These are phyloP conservation scores for Hymenoscyphus scutula DNA, from an alignment of 2,329 filamentous ascomycete genomes.

Conservation along the genomic window DNA sequence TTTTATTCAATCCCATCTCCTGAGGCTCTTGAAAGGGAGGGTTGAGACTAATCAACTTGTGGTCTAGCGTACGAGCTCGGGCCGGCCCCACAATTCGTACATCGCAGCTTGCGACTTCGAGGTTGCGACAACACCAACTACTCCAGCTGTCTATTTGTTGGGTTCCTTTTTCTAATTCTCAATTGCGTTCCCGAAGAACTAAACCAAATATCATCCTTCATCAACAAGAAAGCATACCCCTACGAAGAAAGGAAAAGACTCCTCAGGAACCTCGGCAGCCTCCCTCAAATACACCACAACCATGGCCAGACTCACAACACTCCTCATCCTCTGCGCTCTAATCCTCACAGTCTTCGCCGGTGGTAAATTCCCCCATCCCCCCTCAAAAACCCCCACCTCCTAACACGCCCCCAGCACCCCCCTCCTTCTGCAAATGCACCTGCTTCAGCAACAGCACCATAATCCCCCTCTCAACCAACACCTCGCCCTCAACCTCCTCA, in stretches of 20 bases:
- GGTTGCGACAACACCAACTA: background rate
- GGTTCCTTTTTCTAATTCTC: too few relatives aligned
- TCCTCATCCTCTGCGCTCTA: conserved; percentile 29
- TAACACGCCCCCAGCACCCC: conserved; percentile 49
- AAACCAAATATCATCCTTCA: background rate
- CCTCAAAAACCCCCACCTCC: conserved; percentile 16
- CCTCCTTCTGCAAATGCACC: conserved; percentile 68
- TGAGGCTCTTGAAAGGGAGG: conserved; percentile 1
- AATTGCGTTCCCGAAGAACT: background rate
- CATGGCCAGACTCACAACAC: conserved; percentile 24
- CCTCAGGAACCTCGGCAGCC: background rate
- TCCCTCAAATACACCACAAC: background rate
- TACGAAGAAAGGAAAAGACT: background rate
- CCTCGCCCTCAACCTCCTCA: conserved; percentile 20
- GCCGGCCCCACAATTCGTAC: background rate
- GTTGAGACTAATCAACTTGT: background rate
- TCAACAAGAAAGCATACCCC: background rate
- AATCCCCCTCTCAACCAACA: conserved; percentile 50
- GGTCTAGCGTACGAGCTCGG: background rate
- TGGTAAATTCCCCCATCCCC: conserved; percentile 25
- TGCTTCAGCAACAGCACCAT: conserved; percentile 69
- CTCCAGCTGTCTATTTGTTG: background rate
- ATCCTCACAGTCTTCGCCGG: conserved; percentile 29
- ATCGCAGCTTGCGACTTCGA: background rate
- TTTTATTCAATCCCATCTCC: conserved; percentile 24